Evolutionary conservation across 169 alveolate genomes (phyloP), one percentile per base, ranked within the genome.

Genomic region (Plasmodium gallinaceum): DNA sequence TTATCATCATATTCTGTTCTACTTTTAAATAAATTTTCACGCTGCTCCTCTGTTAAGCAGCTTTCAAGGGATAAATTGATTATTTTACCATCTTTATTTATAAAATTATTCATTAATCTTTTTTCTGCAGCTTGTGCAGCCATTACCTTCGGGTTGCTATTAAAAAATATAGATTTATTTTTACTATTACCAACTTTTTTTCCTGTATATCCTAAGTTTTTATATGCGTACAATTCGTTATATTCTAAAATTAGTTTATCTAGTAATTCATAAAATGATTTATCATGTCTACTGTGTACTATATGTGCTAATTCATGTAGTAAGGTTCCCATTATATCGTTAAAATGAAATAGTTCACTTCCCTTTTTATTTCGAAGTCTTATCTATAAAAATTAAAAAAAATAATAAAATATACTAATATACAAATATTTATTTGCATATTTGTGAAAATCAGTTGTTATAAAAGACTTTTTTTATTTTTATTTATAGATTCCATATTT

Each of bases 121-220:
- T 42, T 78, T 78, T 78, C 89, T 64, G 89, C 89, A 6, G 89
- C 89, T 69, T 78, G 78, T 26, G 89, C 89, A 26, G 89, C 89
- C 89, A 78, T 78, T 12, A 65, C 26, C 51, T 78, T 78, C 7
- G 89, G 89, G 26, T 57, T 26, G 60, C 22, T 45, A 61, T 52
- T 75, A 61, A 22, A 32, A 22, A 24, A 42, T 43, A 16, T 18
- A 39, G 46, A 61, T 62, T 75, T 75, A 16, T 39, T 68, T 42
- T 46, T 60, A 83, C 39, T 83, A 45, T 10, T 39, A 20, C 46
- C 46, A 26, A 68, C 46, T 12, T 20, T 48, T 46, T 10, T 32
- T 14, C 74, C 74, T 6, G 18, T 52, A 6, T 16, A 24, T 0
- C 24, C 37, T n/a, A 4, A 32, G 0, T 24, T 18, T 14, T 60